Percentiles rank a stretch among this genome's conserved stretches.
Evolutionary conservation across 164 flowering plant species (phyloP).

Genomic region (Brasenia schreberi): DNA sequence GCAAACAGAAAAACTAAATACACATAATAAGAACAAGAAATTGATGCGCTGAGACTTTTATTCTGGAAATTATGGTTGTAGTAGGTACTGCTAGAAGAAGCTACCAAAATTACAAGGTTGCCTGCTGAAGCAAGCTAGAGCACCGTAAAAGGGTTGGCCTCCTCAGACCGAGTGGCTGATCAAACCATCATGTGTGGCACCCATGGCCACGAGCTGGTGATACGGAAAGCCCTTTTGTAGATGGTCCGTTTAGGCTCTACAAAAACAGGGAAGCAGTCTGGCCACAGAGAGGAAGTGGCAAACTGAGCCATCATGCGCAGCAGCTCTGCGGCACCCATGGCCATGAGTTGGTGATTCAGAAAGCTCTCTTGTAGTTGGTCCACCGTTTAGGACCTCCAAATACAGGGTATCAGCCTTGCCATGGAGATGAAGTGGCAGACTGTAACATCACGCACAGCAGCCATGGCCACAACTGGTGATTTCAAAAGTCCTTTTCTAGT

Average conservation of each 20-base stretch:
- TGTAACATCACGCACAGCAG: background rate
- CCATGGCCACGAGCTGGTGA: constrained; percentile 56
- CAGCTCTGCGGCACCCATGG: constrained; percentile 28
- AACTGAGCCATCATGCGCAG: constrained; percentile 66
- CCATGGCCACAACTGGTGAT: constrained; percentile 9
- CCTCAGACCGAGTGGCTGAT: constrained; percentile 40
- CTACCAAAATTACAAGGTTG: constrained; percentile 29
- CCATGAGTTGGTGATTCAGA: constrained; percentile 59
- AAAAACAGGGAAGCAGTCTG: background rate
- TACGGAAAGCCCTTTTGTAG: constrained; percentile 62
- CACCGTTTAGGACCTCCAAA: constrained; percentile 53
- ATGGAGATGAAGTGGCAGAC: background rate
- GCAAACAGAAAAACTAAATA: background rate
- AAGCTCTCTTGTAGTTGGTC: constrained; percentile 66
- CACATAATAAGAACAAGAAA: background rate
- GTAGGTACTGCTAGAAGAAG: constrained; percentile 33
- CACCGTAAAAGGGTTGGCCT: constrained; percentile 61
- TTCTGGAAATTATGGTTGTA: constrained; percentile 18
- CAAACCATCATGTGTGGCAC: constrained; percentile 59
- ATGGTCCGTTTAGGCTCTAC: constrained; percentile 62
- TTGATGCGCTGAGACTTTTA: background rate
- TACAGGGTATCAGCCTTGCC: background rate
- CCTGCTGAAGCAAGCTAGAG: constrained; percentile 73
- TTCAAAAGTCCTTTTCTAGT: background rate
- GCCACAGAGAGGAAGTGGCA: constrained; percentile 47